Percentiles rank a stretch among this genome's conserved stretches.
phyloP scores from a whole-genome alignment of 164 flowering plant species.

The Tinospora cordifolia region DNA sequence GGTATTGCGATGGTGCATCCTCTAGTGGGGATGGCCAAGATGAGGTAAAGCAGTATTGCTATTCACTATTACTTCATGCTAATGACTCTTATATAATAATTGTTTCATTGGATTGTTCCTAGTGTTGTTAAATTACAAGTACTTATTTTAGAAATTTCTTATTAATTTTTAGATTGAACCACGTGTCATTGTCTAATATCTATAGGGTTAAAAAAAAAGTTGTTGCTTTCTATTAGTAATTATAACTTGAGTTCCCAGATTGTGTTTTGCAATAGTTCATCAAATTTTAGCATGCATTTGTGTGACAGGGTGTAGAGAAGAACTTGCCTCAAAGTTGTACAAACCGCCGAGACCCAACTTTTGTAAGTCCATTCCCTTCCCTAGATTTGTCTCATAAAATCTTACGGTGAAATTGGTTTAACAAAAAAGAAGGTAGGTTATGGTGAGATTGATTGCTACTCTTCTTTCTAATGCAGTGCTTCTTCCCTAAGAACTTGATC shows the following conservation, averaged over 20 bases:
- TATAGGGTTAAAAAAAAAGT: too few relatives aligned
- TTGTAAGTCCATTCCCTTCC: conserved; percentile 36
- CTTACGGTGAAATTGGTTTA: not conserved
- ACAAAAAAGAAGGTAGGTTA: not conserved
- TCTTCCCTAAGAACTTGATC: conserved; percentile 75
- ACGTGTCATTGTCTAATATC: too few relatives aligned
- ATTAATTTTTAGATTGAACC: too few relatives aligned
- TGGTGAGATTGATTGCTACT: not conserved
- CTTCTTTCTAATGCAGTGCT: conserved; percentile 53
- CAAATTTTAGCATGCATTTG: not conserved
- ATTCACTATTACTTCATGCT: not conserved
- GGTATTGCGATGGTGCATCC: conserved; percentile 96
- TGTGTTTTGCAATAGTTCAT: not conserved
- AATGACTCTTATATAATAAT: not conserved
- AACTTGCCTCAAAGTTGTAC: conserved; percentile 64
- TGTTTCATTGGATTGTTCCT: not conserved
- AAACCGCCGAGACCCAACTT: conserved; percentile 42
- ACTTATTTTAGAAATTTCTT: conserved; percentile 3
- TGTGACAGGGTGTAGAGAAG: conserved; percentile 44
- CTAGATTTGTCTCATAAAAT: not conserved
- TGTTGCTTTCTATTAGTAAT: not conserved
- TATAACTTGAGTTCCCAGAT: not conserved
- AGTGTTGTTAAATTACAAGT: conserved; percentile 85
- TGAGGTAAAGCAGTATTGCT: conserved; percentile 34
- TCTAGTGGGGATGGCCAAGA: conserved; percentile 68